phyloP scores from a whole-genome alignment of 2,329 filamentous ascomycete genomes.

The Colletotrichum chlorophyti region DNA sequence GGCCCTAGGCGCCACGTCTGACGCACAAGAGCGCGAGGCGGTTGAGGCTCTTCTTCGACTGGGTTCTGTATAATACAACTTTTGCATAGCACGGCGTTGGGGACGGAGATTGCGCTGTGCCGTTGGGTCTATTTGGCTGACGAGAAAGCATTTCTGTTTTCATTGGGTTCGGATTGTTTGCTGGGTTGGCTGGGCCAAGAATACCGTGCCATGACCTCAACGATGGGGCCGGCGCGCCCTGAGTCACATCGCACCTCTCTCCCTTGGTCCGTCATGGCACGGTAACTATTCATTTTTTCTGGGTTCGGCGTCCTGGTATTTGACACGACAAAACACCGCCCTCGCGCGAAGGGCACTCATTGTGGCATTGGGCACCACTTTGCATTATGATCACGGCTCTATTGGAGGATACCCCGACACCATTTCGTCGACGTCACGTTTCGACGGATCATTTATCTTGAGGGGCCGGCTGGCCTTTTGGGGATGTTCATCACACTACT shows the following conservation, averaged over 20 bases:
- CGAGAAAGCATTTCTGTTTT: constrained; percentile 20
- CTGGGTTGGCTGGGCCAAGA: constrained; percentile 34
- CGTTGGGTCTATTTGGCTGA: constrained; percentile 13
- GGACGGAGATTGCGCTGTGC: constrained; percentile 23
- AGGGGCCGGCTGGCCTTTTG: constrained; percentile 1
- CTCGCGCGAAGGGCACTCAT: constrained; percentile 27
- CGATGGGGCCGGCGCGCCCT: constrained; percentile 41
- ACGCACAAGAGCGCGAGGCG: constrained; percentile 80
- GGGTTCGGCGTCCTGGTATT: constrained; percentile 27
- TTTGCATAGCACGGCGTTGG: constrained; percentile 62
- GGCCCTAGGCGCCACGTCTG: constrained; percentile 58
- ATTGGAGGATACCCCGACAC: constrained; percentile 26
- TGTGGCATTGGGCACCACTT: constrained; percentile 26
- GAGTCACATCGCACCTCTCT: constrained; percentile 31
- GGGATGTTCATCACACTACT: neutral
- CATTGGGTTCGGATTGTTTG: constrained; percentile 12
- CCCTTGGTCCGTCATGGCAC: constrained; percentile 39
- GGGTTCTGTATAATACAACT: constrained; percentile 73
- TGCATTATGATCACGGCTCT: constrained; percentile 28
- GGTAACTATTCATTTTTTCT: constrained; percentile 30
- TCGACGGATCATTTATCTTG: neutral
- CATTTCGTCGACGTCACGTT: constrained; percentile 3
- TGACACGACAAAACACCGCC: constrained; percentile 22
- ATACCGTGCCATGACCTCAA: constrained; percentile 39
- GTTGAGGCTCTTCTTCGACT: constrained; percentile 82